Percentiles rank a stretch among this genome's conserved stretches.
Conservation (phyloP, 495 filamentous ascomycete species). For the Penicillium diatomitis region DNA sequence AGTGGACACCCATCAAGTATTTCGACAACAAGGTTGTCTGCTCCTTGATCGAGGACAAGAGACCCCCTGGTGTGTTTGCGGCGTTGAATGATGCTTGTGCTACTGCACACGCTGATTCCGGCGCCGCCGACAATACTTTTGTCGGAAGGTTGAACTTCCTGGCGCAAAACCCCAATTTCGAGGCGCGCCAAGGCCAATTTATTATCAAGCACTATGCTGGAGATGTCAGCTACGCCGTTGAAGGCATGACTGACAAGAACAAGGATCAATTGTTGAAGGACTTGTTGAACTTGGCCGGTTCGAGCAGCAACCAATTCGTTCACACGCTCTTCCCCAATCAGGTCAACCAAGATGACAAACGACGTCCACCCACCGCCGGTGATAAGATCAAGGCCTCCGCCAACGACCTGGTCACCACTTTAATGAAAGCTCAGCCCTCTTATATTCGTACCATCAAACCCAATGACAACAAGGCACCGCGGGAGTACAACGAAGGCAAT, state of each 20-base stretch:
- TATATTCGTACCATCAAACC: slow-evolving; percentile 99
- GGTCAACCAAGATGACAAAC: slow-evolving; percentile 92
- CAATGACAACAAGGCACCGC: slow-evolving; percentile 94
- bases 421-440: slow-evolving; percentile 94
- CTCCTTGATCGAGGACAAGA: slow-evolving; percentile 87
- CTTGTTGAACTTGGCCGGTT: slow-evolving; percentile 75
- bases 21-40: slow-evolving; percentile 99
- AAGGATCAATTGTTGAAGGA: slow-evolving; percentile 97
- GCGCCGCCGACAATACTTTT: slow-evolving; percentile 91
- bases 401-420: slow-evolving; percentile 86
- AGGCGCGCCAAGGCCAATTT: slow-evolving; percentile 88
- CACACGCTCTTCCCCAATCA: slow-evolving; percentile 84
- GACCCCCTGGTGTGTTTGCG: slow-evolving; percentile 90
- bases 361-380: slow-evolving; percentile 86
- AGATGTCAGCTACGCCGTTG: slow-evolving; percentile 90
- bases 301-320: slow-evolving; percentile 75
- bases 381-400: slow-evolving; percentile 97
- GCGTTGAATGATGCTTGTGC: slow-evolving; percentile 96
- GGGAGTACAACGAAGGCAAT: slow-evolving; percentile 83
- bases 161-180: slow-evolving; percentile 79
- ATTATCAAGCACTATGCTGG: slow-evolving; percentile 99
- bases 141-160: slow-evolving; percentile 85
- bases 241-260: slow-evolving; percentile 99
- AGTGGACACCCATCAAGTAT: slow-evolving; percentile 98
- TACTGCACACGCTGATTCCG: slow-evolving; percentile 89